These are phyloP conservation scores for Micractinium sp. DNA, from an alignment of 139 green algal species.

Conservation along the genomic window DNA sequence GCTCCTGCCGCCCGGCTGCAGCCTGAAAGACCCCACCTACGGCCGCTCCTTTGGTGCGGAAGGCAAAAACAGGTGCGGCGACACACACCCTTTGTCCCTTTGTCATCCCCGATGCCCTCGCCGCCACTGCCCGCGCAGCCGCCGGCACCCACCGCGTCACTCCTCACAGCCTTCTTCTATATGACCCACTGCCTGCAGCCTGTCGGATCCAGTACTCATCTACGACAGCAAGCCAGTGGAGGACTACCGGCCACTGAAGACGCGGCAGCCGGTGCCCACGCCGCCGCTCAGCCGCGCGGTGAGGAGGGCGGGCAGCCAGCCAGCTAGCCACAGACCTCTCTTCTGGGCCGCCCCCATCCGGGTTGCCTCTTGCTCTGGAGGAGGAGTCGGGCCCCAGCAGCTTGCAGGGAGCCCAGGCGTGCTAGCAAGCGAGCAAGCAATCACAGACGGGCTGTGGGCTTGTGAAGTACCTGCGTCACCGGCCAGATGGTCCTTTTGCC, in stretches of 20 bases:
- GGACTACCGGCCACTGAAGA: conserved; percentile 27
- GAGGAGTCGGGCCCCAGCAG: neutral
- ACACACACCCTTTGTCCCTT: neutral
- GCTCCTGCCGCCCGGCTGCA: conserved; percentile 33
- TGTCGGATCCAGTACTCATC: conserved; percentile 27
- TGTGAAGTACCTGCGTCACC: no score
- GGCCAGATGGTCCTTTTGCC: neutral
- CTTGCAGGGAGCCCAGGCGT: no score
- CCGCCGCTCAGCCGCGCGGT: conserved; percentile 31
- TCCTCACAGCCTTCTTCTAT: neutral
- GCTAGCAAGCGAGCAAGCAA: neutral
- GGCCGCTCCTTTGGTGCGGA: neutral
- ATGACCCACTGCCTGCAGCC: neutral
- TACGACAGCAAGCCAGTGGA: conserved; percentile 32
- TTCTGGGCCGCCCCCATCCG: neutral
- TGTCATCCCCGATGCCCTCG: neutral
- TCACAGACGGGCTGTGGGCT: neutral
- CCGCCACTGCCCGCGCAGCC: neutral
- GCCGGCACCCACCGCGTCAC: no score
- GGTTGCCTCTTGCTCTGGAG: neutral
- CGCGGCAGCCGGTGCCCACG: neutral
- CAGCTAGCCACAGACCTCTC: neutral
- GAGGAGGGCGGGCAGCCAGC: neutral
- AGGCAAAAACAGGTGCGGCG: neutral
- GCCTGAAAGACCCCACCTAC: conserved; percentile 18